Conservation (phyloP, 306 rosid genomes). For the Malus asiatica region DNA sequence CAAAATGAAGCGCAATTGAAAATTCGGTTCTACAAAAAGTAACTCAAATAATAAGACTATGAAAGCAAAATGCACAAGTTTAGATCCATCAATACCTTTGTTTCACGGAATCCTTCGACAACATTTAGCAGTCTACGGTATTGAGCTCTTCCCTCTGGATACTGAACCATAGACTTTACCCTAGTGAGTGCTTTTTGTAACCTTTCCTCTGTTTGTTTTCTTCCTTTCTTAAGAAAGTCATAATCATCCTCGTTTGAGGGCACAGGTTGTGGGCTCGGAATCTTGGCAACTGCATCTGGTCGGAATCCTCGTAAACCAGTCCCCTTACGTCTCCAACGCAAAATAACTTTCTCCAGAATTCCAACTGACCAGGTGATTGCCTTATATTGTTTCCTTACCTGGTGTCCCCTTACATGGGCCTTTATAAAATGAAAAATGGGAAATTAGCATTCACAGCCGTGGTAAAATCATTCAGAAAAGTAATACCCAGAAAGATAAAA, state of each 20-base stretch:
- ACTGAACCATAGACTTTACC: conserved; percentile 91
- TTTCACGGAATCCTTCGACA: conserved; percentile 66
- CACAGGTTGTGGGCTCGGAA: conserved; percentile 20
- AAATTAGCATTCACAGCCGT: conserved; percentile 26
- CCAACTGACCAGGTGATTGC: conserved; percentile 80
- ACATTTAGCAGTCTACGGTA: conserved; percentile 79
- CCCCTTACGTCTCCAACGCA: conserved; percentile 94
- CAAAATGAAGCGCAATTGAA: background rate
- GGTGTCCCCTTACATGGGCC: conserved; percentile 97
- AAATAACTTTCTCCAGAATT: conserved; percentile 71
- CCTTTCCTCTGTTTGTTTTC: conserved; percentile 81
- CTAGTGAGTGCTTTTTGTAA: conserved; percentile 80
- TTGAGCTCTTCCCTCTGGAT: conserved; percentile 91
- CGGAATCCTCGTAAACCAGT: conserved; percentile 83
- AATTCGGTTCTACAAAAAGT: background rate
- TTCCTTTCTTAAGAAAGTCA: conserved; percentile 80
- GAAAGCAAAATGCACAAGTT: background rate
- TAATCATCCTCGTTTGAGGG: conserved; percentile 57
- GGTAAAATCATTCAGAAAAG: background rate
- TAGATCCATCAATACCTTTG: conserved; percentile 45
- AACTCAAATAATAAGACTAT: background rate
- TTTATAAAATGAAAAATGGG: conserved; percentile 25
- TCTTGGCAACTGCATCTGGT: conserved; percentile 43
- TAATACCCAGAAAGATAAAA: background rate
- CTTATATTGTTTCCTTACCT: conserved; percentile 74